These are phyloP conservation scores for Penicillium robsamsonii DNA, from an alignment of 495 filamentous ascomycete genomes.

Conservation along the genomic window DNA sequence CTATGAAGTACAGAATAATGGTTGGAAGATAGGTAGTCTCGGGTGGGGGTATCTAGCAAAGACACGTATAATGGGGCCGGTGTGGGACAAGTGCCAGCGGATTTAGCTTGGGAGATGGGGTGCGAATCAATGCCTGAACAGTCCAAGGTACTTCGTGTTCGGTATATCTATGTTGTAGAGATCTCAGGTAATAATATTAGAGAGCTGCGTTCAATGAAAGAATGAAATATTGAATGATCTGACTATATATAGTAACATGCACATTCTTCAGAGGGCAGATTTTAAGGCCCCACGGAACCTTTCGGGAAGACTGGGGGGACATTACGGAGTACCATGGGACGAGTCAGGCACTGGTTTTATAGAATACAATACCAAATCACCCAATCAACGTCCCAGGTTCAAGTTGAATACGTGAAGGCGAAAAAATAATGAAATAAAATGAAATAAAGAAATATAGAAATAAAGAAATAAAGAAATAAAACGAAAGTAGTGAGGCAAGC, in stretches of 20 bases:
- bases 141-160: not conserved
- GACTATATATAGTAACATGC: slow-evolving; percentile 1
- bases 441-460: not conserved
- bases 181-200: not conserved
- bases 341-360: slow-evolving; percentile 1
- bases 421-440: not conserved
- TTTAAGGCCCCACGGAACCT: slow-evolving; percentile 3
- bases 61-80: slow-evolving; percentile 20
- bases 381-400: not conserved
- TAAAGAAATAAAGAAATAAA: not conserved
- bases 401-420: not conserved
- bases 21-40: not conserved
- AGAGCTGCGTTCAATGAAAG: not conserved
- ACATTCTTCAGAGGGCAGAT: not conserved
- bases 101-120: not conserved
- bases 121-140: slow-evolving; percentile 9
- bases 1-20: not conserved
- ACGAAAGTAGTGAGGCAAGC: slow-evolving; percentile 1
- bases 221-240: not conserved
- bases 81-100: slow-evolving; percentile 15
- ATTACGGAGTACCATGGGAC: not conserved
- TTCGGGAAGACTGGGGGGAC: not conserved
- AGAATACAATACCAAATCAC: not conserved
- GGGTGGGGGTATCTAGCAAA: slow-evolving; percentile 11
- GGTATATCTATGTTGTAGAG: not conserved